A percentile compares a stretch with the other conserved stretches of the same genome.
These are phyloP conservation scores for Cladorrhinum samala DNA, from an alignment of 495 filamentous ascomycete species.

Conservation along the genomic window DNA sequence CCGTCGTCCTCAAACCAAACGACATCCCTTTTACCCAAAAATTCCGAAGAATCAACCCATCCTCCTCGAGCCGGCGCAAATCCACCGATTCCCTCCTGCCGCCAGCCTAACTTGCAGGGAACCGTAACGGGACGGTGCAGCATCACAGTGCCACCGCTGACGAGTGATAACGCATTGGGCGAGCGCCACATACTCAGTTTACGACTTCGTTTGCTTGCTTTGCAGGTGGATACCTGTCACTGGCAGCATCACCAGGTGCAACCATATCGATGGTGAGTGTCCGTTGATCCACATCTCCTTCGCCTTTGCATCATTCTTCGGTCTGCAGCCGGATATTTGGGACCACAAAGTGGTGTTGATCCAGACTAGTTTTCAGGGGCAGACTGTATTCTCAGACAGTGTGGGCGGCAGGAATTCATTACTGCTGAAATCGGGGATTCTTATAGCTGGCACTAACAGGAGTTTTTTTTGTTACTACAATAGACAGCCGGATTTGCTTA, in stretches of 20 bases:
- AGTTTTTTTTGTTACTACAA: too few relatives aligned
- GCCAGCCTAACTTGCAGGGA: slow-evolving; percentile 8
- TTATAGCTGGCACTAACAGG: too few relatives aligned
- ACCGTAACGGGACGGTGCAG: slow-evolving; percentile 21
- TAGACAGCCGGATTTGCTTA: neutral
- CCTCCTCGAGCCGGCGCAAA: neutral
- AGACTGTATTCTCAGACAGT: too few relatives aligned
- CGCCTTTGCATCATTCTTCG: too few relatives aligned
- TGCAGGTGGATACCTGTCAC: neutral
- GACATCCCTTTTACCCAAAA: too few relatives aligned
- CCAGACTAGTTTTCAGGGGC: too few relatives aligned
- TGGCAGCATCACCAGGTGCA: neutral
- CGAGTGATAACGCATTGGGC: neutral
- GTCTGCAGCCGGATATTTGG: neutral
- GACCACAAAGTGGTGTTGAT: too few relatives aligned
- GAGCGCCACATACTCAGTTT: neutral
- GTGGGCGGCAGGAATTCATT: too few relatives aligned
- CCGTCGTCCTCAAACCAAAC: slow-evolving; percentile 4
- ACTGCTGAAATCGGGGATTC: too few relatives aligned
- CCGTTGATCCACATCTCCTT: neutral
- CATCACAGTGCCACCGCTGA: slow-evolving; percentile 12
- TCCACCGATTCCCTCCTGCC: slow-evolving; percentile 3
- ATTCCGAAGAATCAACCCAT: neutral
- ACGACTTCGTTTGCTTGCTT: neutral
- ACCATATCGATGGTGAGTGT: neutral